Base-by-base conservation (phyloP, 768 basidiomycete genomes). In the Wakefieldia striispora region DNA sequence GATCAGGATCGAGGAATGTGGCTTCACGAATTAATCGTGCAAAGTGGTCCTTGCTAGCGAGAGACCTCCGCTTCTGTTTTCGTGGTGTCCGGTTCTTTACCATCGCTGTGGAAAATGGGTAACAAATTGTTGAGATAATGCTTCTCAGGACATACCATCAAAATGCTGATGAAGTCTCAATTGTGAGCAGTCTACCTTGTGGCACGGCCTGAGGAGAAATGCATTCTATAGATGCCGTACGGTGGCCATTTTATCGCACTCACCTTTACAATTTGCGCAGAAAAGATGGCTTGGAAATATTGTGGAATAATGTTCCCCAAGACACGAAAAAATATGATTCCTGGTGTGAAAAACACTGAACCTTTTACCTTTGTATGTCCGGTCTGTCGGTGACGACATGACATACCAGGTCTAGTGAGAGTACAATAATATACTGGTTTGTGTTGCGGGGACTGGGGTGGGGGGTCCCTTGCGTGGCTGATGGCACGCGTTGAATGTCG, bases 261-360 rank as follows among this genome's bases (percentile, higher is more conserved):
- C 47, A 53, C 50, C 37, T 46, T 36, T 21, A 20, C 17, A 46
- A 48, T 26, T 42, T 36, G 19, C 37, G 10, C 24, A 37, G 20
- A 38, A 29, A 14, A 16, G 39, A 43, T 29, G 13, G 23, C 31
- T 44, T 29, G 13, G 29, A 36, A 31, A 27, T 43, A 8, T 37
- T 29, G 23, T 33, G 31, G 9, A 21, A 34, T 24, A 12, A 78
- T 76, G 58, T 70, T 78, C 4, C 77, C 2, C 26, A 10, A 34
- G 24, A 23, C 11, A 4, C 45, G 40, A 31, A 34, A 34, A n/a
- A 16, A 11, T n/a, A n/a, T 11, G 40, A n/a, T 35, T 27, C 21
- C 35, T 48, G 38, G 34, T 42, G 17, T n/a, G 26, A 29, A 33
- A 46, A 39, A 24, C 31, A 26, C 21, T 20, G 31, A 43, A 21